Conservation (phyloP, 352 stramenopile species). For the Thraustochytrium striatum region DNA sequence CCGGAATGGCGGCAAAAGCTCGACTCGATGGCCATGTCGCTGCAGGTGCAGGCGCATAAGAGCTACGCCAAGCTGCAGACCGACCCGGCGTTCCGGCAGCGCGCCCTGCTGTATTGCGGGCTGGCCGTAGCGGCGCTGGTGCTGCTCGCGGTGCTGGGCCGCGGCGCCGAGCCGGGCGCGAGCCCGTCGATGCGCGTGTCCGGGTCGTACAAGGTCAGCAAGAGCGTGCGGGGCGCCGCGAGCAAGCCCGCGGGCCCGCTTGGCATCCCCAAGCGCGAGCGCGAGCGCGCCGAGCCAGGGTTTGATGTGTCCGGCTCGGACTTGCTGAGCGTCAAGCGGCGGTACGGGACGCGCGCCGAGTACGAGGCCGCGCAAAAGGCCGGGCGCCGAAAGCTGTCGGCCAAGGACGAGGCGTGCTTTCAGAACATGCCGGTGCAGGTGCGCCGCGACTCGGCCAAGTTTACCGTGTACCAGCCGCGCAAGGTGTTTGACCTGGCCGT, state of each 20-base stretch:
- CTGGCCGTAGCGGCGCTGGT: background rate
- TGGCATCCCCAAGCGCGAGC: constrained; percentile 32
- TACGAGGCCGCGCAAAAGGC: constrained; percentile 22
- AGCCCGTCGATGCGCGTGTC: background rate
- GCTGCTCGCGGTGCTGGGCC: background rate
- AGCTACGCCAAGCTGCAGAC: background rate
- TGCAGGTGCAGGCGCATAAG: constrained; percentile 6
- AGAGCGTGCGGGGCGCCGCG: background rate
- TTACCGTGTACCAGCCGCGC: constrained; percentile 32
- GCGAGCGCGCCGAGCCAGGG: constrained; percentile 2
- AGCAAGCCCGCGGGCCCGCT: constrained; percentile 4
- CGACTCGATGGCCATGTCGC: background rate
- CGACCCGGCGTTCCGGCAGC: constrained; percentile 25
- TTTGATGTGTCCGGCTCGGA: constrained; percentile 35
- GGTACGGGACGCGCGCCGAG: constrained; percentile 34
- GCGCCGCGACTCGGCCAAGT: constrained; percentile 24
- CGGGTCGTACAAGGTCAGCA: background rate
- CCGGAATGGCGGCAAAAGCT: constrained; percentile 42
- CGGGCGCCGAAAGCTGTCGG: background rate
- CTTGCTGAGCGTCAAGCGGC: constrained; percentile 42
- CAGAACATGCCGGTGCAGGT: constrained; percentile 48
- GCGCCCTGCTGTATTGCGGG: background rate
- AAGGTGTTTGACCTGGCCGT: constrained; percentile 47
- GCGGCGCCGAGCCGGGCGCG: background rate
- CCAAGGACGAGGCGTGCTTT: constrained; percentile 39